Evolutionary conservation across 257 asterid genomes (phyloP).

Genomic region (Scutellaria baicalensis): DNA sequence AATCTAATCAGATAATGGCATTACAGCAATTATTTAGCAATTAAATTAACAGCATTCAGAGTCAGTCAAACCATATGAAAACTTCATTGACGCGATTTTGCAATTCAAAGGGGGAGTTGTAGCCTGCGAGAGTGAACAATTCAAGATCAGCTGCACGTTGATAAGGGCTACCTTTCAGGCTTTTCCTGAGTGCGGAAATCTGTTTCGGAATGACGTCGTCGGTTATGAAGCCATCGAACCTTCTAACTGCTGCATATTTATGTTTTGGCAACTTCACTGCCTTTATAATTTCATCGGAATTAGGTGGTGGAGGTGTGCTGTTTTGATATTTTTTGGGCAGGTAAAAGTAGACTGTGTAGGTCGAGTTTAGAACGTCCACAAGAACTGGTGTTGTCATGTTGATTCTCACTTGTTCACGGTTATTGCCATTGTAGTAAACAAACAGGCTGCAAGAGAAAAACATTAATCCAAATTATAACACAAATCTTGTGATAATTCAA

Average conservation of each 20-base stretch:
- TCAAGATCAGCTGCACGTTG: background rate
- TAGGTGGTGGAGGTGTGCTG: background rate
- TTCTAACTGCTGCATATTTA: conserved; percentile 17
- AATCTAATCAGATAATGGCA: no score
- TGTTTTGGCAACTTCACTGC: conserved; percentile 1
- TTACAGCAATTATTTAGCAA: no score
- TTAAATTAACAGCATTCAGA: no score
- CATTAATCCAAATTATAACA: background rate
- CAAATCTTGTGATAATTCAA: no score
- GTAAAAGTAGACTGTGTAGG: conserved; percentile 8
- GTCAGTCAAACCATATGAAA: background rate
- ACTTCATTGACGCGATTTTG: background rate
- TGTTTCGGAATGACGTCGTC: background rate
- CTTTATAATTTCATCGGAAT: background rate
- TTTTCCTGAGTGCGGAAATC: conserved; percentile 8
- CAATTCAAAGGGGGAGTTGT: background rate
- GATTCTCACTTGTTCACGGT: background rate
- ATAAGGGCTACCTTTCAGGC: conserved; percentile 12
- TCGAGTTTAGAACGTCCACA: conserved; percentile 4
- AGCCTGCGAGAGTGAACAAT: background rate
- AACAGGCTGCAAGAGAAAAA: background rate
- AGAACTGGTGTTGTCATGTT: conserved; percentile 20
- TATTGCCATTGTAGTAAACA: conserved; percentile 8
- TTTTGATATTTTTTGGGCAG: conserved; percentile 20
- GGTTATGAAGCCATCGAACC: conserved; percentile 7